Percentiles rank a stretch among this genome's conserved stretches.
Evolutionary conservation across 768 basidiomycete genomes (phyloP).

Genomic region (Lactifluus hygrophoroides): DNA sequence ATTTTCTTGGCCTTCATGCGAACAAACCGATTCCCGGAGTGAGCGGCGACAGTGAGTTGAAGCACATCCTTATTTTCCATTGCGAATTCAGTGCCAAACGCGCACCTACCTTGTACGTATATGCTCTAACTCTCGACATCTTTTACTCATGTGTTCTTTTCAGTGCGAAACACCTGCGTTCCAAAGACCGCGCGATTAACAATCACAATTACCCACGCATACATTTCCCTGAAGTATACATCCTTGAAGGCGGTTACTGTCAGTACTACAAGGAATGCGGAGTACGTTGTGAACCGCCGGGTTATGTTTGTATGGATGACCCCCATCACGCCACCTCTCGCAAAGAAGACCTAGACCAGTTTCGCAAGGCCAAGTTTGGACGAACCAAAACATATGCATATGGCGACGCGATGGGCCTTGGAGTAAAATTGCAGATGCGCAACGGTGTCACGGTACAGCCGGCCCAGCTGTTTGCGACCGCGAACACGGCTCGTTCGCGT

Average conservation of each 20-base stretch:
- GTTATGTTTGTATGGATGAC: slow-evolving; percentile 94
- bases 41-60: slow-evolving; percentile 65
- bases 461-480: slow-evolving; percentile 54
- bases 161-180: slow-evolving; percentile 90
- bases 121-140: neutral
- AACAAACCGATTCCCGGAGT: slow-evolving; percentile 56
- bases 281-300: slow-evolving; percentile 66
- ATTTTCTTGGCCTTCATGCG: slow-evolving; percentile 53
- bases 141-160: neutral
- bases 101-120: slow-evolving; percentile 89
- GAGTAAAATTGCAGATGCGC: slow-evolving; percentile 45
- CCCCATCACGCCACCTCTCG: slow-evolving; percentile 74
- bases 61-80: slow-evolving; percentile 90
- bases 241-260: slow-evolving; percentile 94
- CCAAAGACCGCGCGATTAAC: slow-evolving; percentile 83
- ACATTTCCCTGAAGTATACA: slow-evolving; percentile 93
- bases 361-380: slow-evolving; percentile 81
- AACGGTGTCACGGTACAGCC: slow-evolving; percentile 47
- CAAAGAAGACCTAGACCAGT: slow-evolving; percentile 81
- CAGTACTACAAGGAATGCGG: slow-evolving; percentile 69
- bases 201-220: slow-evolving; percentile 85
- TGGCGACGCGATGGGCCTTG: slow-evolving; percentile 51
- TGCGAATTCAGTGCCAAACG: slow-evolving; percentile 96
- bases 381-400: slow-evolving; percentile 90
- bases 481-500: slow-evolving; percentile 56